Base-by-base conservation (phyloP, 331 rosid species). In the Spiraea crenata region DNA sequence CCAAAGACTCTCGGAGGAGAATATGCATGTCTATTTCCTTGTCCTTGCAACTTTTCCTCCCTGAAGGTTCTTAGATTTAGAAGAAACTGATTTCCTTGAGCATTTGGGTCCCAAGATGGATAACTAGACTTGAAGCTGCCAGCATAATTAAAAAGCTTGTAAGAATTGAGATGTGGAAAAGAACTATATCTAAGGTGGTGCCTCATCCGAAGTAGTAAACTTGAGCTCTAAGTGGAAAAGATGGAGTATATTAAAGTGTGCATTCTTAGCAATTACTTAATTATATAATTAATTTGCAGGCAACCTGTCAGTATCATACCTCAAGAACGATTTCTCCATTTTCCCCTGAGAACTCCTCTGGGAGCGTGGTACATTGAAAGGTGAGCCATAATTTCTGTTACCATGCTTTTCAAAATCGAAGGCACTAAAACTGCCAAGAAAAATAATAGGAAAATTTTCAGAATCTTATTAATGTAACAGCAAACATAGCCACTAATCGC, bases 311-410 rank as follows among this genome's bases (percentile, higher is more conserved):
- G 45, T 52, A 67, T 38, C 73, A 49, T 82, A 91, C 99, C 99
- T 91, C 82, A 95, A 84, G 59, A 95, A 86, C 2, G 99, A 95
- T 84, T 95, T 95, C 96, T 95, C 99, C 96, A 95, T 81, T 81
- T 95, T 95, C 71, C 99, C 99, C 58, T 91, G 99, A 46, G 97
- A 95, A 75, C 99, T 95, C 82, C 97, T 89, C 79, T 71, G 75
- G 12, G 46, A 12, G 38, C 74, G 74, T 68, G 83, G 78, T 15
- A 87, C 86, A 81, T 85, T 85, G 75, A 44, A 80, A 34, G 96
- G 89, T 31, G 97, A 89, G 41, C 93, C 97, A 57, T 95, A 95
- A 46, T 70, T 81, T 68, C 79, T 71, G 79, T 95, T 95, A 63
- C 99, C 99, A 71, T 95, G 96, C 51, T 77, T 85, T 81, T 83